Evolutionary conservation across 148 eudicot genomes (phyloP).

Genomic region (Euryodendron excelsum): DNA sequence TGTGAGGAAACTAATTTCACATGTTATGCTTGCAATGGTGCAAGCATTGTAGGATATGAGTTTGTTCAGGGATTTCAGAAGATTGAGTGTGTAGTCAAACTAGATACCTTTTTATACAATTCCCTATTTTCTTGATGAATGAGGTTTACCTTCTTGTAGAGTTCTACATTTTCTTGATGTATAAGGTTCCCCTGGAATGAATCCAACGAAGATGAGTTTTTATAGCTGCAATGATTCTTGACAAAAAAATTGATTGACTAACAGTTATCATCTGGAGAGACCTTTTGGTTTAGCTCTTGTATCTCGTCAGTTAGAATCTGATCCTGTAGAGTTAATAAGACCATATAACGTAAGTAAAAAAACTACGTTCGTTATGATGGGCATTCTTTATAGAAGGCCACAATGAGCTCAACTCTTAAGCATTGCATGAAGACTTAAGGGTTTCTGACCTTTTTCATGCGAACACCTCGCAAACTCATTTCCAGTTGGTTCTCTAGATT

Average conservation of each 20-base stretch:
- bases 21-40: neutral
- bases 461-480: slow-evolving; percentile 54
- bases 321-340: slow-evolving; percentile 37
- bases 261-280: slow-evolving; percentile 18
- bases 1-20: neutral
- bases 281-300: slow-evolving; percentile 64
- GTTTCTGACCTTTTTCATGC: slow-evolving; percentile 57
- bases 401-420: neutral
- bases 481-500: slow-evolving; percentile 68
- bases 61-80: neutral
- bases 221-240: neutral
- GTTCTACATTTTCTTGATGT: slow-evolving; percentile 69
- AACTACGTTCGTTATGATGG: neutral
- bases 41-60: neutral
- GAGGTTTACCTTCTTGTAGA: slow-evolving; percentile 62
- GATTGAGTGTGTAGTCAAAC: neutral
- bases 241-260: neutral
- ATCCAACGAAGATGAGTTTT: slow-evolving; percentile 5
- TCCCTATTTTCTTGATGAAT: slow-evolving; percentile 44
- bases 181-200: slow-evolving; percentile 51
- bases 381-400: neutral
- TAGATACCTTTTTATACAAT: slow-evolving; percentile 43
- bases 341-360: neutral
- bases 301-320: slow-evolving; percentile 53
- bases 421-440: neutral